Base-by-base conservation (phyloP, 139 green algal genomes). In the Yamagishiella unicocca region DNA sequence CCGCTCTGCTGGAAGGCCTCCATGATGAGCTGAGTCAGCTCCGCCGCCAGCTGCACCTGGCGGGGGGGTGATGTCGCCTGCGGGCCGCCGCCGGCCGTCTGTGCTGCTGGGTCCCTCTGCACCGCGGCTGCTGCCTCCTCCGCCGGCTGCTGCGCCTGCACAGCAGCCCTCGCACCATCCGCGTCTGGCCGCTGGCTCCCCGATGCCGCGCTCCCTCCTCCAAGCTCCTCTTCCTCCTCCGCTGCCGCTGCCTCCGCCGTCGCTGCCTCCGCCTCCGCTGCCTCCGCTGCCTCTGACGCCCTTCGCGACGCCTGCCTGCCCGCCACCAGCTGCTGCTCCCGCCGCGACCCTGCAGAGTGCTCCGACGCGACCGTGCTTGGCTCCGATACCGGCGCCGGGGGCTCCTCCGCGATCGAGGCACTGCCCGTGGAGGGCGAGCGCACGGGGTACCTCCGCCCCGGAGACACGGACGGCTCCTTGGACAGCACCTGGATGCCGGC, bases 1-100 rank as follows among this genome's bases (percentile, higher is more conserved):
- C 80, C 80, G 64, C 64, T 86, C 43, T 86, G 31, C 33, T 86
- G 80, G 45, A 86, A 86, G 62, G 80, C 80, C 24, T 77, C 31
- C 80, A 86, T 86, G 64, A 86, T 86, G 25, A 86, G 80, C 43
- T 67, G 62, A 4, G 64, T 86, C 43, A 86, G 80, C 64, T 86
- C 80, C 43, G n/a, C n/a, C 0, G 80, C 80, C 43, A 86, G 27
- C 24, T 50, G 37, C 37, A 37, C 31, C 67, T 75, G 35, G 25
- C 1, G 73, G n/a, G 0, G 45, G 2, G 19, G 10, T 4, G 3
- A 21, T 40, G 70, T 25, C 6, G 70, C 33, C 33, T 1, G 10
- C 24, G 1, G 10, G 22, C 40, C 2, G 70, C 37, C 68, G 35
- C 68, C 68, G 37, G 37, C 64, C 25, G 64, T 33, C 9, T 3